These are phyloP conservation scores for Pugionium dolabratum DNA, from an alignment of 345 rosid genomes.

Conservation along the genomic window DNA sequence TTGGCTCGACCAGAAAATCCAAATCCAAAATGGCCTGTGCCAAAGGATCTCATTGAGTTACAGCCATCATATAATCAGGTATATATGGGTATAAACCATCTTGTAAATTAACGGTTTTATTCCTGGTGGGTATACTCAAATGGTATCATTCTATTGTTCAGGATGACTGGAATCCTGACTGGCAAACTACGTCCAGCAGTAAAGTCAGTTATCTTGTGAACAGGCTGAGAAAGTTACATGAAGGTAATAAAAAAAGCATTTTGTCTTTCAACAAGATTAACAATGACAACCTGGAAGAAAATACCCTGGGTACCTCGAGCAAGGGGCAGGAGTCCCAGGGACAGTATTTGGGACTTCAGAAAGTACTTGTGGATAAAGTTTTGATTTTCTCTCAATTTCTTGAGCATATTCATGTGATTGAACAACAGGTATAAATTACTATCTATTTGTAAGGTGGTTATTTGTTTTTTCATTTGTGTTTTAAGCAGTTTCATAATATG, in stretches of 20 bases:
- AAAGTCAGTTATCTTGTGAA: constrained; percentile 80
- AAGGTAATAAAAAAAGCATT: constrained; percentile 41
- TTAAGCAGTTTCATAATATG: constrained; percentile 3
- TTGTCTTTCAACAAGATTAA: constrained; percentile 33
- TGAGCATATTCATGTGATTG: constrained; percentile 88
- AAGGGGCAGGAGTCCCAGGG: constrained; percentile 29
- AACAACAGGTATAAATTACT: constrained; percentile 68
- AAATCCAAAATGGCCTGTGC: constrained; percentile 95
- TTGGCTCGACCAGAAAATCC: constrained; percentile 91
- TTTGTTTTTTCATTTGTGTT: constrained; percentile 9
- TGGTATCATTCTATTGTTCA: constrained; percentile 41
- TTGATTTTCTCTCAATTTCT: constrained; percentile 92
- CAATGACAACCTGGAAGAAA: constrained; percentile 36
- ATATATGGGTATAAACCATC: constrained; percentile 28
- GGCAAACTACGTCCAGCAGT: constrained; percentile 96
- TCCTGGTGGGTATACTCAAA: constrained; percentile 13
- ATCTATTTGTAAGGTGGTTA: constrained; percentile 1
- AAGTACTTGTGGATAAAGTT: constrained; percentile 60
- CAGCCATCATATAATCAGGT: constrained; percentile 98
- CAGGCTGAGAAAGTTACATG: constrained; percentile 67
- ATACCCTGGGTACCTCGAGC: constrained; percentile 31
- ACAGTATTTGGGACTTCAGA: constrained; percentile 39
- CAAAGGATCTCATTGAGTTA: constrained; percentile 93
- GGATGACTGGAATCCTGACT: constrained; percentile 99
- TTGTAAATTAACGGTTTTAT: constrained; percentile 13